phyloP scores from a whole-genome alignment of 2,329 filamentous ascomycete species.

The Aquanectria penicillioides region DNA sequence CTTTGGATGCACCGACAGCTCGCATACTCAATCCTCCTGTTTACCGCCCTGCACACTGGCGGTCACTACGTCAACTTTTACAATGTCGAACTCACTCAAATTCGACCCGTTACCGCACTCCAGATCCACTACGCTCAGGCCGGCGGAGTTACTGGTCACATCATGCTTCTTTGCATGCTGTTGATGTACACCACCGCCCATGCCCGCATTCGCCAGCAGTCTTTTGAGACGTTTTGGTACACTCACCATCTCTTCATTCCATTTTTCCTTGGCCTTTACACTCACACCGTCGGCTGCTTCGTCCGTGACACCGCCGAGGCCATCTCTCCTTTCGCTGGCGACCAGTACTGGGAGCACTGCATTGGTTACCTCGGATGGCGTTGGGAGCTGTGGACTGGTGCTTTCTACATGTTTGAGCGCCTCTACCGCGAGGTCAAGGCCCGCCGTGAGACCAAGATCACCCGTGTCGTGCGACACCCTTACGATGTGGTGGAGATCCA shows the following conservation, averaged over 20 bases:
- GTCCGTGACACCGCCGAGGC: constrained; percentile 81
- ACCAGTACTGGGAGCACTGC: constrained; percentile 89
- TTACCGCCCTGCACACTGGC: constrained; percentile 78
- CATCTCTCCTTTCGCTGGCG: constrained; percentile 85
- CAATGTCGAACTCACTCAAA: constrained; percentile 88
- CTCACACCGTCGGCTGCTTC: constrained; percentile 95
- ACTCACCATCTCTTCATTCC: constrained; percentile 98
- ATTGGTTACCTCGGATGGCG: constrained; percentile 96
- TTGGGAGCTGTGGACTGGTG: constrained; percentile 91
- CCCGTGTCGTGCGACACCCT: constrained; percentile 93
- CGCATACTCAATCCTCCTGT: constrained; percentile 88
- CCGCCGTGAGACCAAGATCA: constrained; percentile 86
- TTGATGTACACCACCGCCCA: constrained; percentile 98
- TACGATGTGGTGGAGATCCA: constrained; percentile 98
- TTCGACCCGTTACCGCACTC: constrained; percentile 82
- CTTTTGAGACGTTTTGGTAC: constrained; percentile 99
- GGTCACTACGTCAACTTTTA: constrained; percentile 98
- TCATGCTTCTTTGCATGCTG: constrained; percentile 99
- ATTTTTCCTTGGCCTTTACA: constrained; percentile 93
- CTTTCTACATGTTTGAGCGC: constrained; percentile 86
- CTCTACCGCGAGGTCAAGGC: constrained; percentile 91
- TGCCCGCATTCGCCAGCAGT: constrained; percentile 92
- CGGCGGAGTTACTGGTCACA: constrained; percentile 92
- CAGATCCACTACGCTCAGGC: constrained; percentile 92
- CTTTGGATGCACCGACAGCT: constrained; percentile 97